Evolutionary conservation across 768 basidiomycete genomes (phyloP).

Genomic region (Coprinopsis cinerea): DNA sequence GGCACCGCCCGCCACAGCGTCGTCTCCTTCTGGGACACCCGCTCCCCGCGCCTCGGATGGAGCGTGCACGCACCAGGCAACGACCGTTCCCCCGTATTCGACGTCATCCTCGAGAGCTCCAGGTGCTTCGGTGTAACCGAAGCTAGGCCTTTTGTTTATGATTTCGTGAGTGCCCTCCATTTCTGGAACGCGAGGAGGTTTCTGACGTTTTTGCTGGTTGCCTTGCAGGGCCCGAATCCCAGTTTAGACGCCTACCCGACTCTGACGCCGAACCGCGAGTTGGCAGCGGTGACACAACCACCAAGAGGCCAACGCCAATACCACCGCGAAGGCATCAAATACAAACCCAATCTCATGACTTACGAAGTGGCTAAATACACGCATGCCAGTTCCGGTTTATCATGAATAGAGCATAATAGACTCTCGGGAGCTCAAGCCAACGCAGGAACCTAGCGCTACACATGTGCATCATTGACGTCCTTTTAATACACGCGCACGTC

Average conservation of each 20-base stretch:
- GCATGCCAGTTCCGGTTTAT: conserved; percentile 4
- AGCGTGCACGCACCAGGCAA: conserved; percentile 78
- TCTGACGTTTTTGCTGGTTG: background rate
- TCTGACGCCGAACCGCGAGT: background rate
- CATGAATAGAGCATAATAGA: background rate
- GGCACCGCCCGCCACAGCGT: conserved; percentile 74
- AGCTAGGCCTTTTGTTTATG: conserved; percentile 69
- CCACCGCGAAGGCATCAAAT: conserved; percentile 6
- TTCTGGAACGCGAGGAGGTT: too few species aligned
- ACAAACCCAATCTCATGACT: conserved; percentile 2
- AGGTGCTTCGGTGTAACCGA: conserved; percentile 77
- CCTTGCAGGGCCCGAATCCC: background rate
- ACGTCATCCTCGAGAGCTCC: conserved; percentile 67
- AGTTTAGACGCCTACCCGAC: conserved; percentile 1
- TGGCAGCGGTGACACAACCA: too few species aligned
- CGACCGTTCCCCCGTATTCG: conserved; percentile 75
- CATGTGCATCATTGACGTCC: background rate
- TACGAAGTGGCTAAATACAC: conserved; percentile 7
- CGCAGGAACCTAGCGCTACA: too few species aligned
- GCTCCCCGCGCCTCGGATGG: conserved; percentile 57
- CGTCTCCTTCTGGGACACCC: conserved; percentile 79
- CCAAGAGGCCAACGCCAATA: too few species aligned
- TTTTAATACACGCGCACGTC: background rate
- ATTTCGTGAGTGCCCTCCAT: conserved; percentile 55
- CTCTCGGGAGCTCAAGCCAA: too few species aligned